These are phyloP conservation scores for Scytalidium sp. DNA, from an alignment of 2,329 filamentous ascomycete genomes.

Conservation along the genomic window DNA sequence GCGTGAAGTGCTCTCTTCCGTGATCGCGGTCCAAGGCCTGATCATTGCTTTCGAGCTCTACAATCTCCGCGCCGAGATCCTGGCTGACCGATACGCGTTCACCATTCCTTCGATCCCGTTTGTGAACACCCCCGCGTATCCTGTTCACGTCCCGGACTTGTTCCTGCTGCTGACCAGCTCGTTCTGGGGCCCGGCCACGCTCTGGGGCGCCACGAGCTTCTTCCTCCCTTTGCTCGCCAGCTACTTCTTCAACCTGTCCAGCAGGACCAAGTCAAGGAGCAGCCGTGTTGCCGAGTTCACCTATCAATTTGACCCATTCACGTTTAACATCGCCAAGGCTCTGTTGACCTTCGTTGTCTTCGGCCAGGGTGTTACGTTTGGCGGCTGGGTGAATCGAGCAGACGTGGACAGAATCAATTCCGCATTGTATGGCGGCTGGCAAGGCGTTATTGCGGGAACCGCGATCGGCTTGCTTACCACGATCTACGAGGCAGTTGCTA, in stretches of 20 bases:
- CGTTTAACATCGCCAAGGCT: constrained; percentile 87
- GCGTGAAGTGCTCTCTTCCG: constrained; percentile 69
- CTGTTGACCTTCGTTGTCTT: constrained; percentile 80
- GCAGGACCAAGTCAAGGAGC: constrained; percentile 36
- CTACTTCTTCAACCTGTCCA: constrained; percentile 88
- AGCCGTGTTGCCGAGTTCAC: constrained; percentile 42
- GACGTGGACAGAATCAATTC: constrained; percentile 62
- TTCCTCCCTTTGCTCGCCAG: constrained; percentile 68
- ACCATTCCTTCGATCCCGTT: constrained; percentile 62
- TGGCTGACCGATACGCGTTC: constrained; percentile 71
- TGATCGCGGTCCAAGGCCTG: constrained; percentile 67
- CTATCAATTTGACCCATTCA: constrained; percentile 76
- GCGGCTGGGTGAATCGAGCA: constrained; percentile 56
- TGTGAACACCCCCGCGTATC: constrained; percentile 54
- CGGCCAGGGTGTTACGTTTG: constrained; percentile 60
- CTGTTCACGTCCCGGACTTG: constrained; percentile 73
- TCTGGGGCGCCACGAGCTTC: constrained; percentile 74
- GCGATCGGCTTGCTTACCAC: constrained; percentile 66
- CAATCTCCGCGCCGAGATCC: constrained; percentile 65
- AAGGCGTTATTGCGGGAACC: constrained; percentile 65
- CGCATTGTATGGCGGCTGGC: constrained; percentile 69
- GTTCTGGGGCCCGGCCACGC: constrained; percentile 80
- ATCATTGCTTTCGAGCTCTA: constrained; percentile 68
- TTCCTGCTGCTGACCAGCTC: constrained; percentile 71
- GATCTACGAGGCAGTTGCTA: constrained; percentile 75